Evolutionary conservation across 306 rosid species (phyloP).

Genomic region (Quercus glauca): DNA sequence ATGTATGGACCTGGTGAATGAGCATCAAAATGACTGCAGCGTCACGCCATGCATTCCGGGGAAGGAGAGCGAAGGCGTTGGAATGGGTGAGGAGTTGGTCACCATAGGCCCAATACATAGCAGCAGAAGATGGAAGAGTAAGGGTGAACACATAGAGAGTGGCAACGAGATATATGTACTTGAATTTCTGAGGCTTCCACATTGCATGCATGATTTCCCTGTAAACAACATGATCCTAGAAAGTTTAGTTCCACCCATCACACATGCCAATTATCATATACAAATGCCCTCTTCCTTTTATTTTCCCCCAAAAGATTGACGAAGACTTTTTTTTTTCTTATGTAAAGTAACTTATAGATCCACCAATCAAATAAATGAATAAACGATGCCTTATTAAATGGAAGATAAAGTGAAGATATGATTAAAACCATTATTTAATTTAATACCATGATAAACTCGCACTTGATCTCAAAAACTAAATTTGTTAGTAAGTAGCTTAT

Average conservation of each 20-base stretch:
- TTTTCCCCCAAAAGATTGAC: no score
- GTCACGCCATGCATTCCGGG: constrained; percentile 73
- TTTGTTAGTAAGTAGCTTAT: no score
- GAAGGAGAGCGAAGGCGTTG: constrained; percentile 85
- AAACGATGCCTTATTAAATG: no score
- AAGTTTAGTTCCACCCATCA: constrained; percentile 8
- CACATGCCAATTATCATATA: background rate
- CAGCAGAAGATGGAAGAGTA: constrained; percentile 82
- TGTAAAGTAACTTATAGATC: no score
- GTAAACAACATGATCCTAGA: constrained; percentile 23
- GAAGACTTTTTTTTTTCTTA: no score
- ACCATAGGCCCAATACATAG: constrained; percentile 96
- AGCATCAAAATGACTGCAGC: constrained; percentile 77
- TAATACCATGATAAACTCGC: no score
- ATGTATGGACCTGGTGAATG: constrained; percentile 74
- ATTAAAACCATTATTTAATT: no score
- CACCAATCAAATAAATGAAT: no score
- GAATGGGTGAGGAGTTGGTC: constrained; percentile 76
- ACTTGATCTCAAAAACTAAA: no score
- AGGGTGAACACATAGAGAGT: constrained; percentile 86
- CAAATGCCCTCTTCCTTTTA: background rate
- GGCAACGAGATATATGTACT: constrained; percentile 71
- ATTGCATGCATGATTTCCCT: constrained; percentile 99
- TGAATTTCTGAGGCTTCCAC: constrained; percentile 97
- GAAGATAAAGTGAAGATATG: no score